phyloP scores from a whole-genome alignment of 495 filamentous ascomycete genomes.

The Pseudoneurospora amorphoporcata region DNA sequence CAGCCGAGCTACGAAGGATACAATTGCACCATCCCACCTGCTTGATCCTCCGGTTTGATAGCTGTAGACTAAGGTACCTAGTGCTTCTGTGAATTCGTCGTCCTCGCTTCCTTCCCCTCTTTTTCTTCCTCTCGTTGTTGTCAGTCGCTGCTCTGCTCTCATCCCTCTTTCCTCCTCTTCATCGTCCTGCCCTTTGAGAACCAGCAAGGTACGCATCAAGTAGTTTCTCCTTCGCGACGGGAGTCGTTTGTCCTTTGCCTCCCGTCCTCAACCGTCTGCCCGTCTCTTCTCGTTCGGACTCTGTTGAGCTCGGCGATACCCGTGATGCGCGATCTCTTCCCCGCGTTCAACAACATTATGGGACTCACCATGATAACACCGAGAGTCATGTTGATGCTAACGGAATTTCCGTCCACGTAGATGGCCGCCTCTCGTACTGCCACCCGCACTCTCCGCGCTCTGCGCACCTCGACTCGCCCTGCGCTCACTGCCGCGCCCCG shows the following conservation, averaged over 20 bases:
- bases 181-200: conserved; percentile 3
- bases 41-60: neutral
- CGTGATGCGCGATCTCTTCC: conserved; percentile 13
- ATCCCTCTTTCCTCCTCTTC: conserved; percentile 12
- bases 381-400: neutral
- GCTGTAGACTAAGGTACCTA: neutral
- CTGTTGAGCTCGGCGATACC: neutral
- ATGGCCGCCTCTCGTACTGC: conserved; percentile 30
- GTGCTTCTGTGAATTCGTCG: neutral
- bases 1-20: neutral
- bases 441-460: conserved; percentile 44
- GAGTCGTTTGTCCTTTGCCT: conserved; percentile 4
- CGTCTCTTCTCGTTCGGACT: neutral
- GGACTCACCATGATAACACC: neutral
- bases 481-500: conserved; percentile 39
- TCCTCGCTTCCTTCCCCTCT: conserved; percentile 2
- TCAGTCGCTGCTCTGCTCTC: conserved; percentile 5
- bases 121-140: neutral
- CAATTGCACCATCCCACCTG: neutral
- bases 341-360: conserved; percentile 17
- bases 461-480: conserved; percentile 44
- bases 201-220: neutral
- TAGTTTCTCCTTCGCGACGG: neutral
- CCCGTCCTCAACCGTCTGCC: conserved; percentile 8
- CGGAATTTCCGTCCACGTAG: conserved; percentile 13